These are phyloP conservation scores for Starmerella sirachaensis DNA, from an alignment of 805 yeast genomes.

Conservation along the genomic window DNA sequence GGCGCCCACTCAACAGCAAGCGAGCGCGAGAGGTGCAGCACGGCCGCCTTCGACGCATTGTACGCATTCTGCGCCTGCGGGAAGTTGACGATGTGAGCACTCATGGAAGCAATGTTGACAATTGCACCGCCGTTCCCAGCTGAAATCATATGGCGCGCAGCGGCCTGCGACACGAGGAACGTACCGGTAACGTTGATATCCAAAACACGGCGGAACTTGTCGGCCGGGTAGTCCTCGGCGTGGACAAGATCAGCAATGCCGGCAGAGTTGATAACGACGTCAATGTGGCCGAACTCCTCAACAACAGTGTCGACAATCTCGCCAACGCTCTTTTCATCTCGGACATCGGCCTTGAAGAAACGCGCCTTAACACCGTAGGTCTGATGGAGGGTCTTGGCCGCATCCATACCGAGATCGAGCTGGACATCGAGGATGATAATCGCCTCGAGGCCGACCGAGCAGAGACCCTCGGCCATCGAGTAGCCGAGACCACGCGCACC, in stretches of 20 bases:
- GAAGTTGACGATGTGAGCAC: slow-evolving; percentile 59
- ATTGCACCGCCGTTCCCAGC: slow-evolving; percentile 45
- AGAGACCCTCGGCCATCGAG: slow-evolving; percentile 48
- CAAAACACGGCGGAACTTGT: slow-evolving; percentile 50
- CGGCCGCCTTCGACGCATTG: slow-evolving; percentile 65
- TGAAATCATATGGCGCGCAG: slow-evolving; percentile 53
- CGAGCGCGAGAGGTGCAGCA: slow-evolving; percentile 52
- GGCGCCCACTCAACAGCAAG: slow-evolving; percentile 66
- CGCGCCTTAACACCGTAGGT: slow-evolving; percentile 45
- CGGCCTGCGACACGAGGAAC: slow-evolving; percentile 52
- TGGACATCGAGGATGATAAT: slow-evolving; percentile 43
- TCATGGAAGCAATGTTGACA: slow-evolving; percentile 58
- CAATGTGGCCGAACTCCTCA: slow-evolving; percentile 43
- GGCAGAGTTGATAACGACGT: slow-evolving; percentile 50
- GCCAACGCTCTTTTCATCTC: slow-evolving; percentile 39
- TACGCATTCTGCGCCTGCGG: slow-evolving; percentile 62
- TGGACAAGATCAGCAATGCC: slow-evolving; percentile 59
- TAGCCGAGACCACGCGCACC: slow-evolving; percentile 59
- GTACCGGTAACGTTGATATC: slow-evolving; percentile 58
- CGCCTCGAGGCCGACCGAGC: slow-evolving; percentile 45
- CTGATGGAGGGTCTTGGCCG: slow-evolving; percentile 43
- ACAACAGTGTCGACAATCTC: slow-evolving; percentile 42
- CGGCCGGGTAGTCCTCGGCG: slow-evolving; percentile 56
- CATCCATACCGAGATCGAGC: slow-evolving; percentile 49
- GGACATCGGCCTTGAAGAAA: slow-evolving; percentile 54